phyloP scores from a whole-genome alignment of 306 rosid genomes.

The Rubus idaeus region DNA sequence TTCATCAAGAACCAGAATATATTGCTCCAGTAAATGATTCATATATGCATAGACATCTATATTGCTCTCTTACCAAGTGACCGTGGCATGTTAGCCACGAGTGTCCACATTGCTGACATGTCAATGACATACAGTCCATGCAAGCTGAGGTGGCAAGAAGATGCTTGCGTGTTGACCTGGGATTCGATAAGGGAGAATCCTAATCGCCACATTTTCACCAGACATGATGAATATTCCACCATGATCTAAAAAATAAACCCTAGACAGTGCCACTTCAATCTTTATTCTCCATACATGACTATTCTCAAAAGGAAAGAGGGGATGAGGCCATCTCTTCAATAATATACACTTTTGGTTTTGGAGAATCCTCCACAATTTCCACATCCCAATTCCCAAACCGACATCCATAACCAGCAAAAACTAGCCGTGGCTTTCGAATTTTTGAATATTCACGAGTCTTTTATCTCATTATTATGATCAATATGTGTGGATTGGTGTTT shows the following conservation, averaged over 20 bases:
- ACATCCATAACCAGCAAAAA: slow-evolving; percentile 31
- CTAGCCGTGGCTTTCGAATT: slow-evolving; percentile 49
- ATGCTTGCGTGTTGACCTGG: slow-evolving; percentile 40
- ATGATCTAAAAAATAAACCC: slow-evolving; percentile 36
- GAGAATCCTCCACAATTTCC: slow-evolving; percentile 48
- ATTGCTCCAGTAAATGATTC: slow-evolving; percentile 16
- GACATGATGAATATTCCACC: slow-evolving; percentile 56
- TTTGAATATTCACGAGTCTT: slow-evolving; percentile 36
- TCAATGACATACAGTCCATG: slow-evolving; percentile 23
- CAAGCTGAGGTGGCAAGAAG: slow-evolving; percentile 11
- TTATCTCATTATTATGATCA: background rate
- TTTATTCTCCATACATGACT: slow-evolving; percentile 49
- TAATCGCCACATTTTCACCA: slow-evolving; percentile 34
- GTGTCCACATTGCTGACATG: slow-evolving; percentile 38
- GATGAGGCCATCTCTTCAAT: slow-evolving; percentile 47
- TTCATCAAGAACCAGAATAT: slow-evolving; percentile 29
- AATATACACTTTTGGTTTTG: slow-evolving; percentile 35
- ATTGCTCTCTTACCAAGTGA: background rate
- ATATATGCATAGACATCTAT: background rate
- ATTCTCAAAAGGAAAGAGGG: slow-evolving; percentile 26
- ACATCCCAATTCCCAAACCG: slow-evolving; percentile 29
- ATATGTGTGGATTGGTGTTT: background rate
- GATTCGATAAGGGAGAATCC: slow-evolving; percentile 68
- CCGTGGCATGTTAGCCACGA: background rate
- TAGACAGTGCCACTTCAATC: slow-evolving; percentile 33